Percentiles rank a stretch among this genome's conserved stretches.
Conservation (phyloP, 2,329 filamentous ascomycete species). For the Botrytis aclada region DNA sequence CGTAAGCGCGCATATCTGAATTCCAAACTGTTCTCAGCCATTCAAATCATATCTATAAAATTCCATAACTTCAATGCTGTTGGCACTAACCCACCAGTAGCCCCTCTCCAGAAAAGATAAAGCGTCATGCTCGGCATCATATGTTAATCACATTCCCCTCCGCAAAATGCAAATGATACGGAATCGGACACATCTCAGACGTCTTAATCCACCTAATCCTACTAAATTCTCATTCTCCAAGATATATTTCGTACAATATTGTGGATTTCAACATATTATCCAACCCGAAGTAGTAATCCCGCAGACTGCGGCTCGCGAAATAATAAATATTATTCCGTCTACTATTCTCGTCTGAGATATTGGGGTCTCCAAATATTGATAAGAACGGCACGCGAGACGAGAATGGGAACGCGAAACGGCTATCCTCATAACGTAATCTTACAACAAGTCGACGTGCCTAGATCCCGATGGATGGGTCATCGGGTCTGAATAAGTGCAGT, state of each 20-base stretch:
- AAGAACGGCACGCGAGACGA: not conserved
- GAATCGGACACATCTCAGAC: not conserved
- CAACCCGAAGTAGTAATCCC: not conserved
- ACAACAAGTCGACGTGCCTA: not conserved
- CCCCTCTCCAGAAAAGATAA: not conserved
- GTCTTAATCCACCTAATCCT: not conserved
- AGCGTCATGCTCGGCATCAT: not conserved
- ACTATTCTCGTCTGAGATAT: not conserved
- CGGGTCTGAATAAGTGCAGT: not conserved
- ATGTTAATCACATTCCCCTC: not conserved
- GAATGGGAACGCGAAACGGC: not conserved
- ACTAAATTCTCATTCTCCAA: not conserved
- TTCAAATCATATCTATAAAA: not conserved
- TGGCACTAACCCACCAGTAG: not conserved
- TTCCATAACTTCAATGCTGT: not conserved
- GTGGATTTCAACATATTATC: not conserved
- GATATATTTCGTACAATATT: not conserved
- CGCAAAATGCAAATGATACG: not conserved
- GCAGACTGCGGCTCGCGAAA: not conserved
- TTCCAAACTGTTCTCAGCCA: not conserved
- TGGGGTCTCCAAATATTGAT: not conserved
- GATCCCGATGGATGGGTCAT: not conserved
- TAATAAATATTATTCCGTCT: not conserved
- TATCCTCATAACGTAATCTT: not conserved
- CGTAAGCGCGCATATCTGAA: not conserved